Evolutionary conservation across 1,284 basidiomycete genomes (phyloP), one percentile per base, ranked within the genome.

Genomic region (Agaricales sp.): DNA sequence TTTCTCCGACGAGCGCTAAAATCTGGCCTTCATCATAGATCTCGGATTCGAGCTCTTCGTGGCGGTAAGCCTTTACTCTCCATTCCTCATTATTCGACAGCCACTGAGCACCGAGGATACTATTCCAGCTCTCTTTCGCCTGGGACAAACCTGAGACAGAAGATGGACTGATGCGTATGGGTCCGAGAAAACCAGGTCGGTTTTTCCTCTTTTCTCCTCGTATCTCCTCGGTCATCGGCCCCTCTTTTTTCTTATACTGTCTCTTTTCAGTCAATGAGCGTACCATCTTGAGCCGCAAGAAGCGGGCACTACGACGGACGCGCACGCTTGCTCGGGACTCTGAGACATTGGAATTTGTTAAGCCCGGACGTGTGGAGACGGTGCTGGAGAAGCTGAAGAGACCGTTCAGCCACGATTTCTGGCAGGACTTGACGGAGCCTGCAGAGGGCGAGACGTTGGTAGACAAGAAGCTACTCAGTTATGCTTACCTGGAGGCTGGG

Each of bases 21-120:
- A 54, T 22, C 43, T 14, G 50, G 30, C 50, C 47, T 44, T 46
- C 44, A 45, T 22, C 21, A 41, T 51, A 79, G 79, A 82, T 69
- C 77, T 82, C 54, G 80, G 80, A 3, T 84, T 82, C 54, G 81
- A 84, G 58, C 67, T 84, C 3, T 75, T 78, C 48, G 74, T 80
- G 46, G 81, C 79, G 46, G 77, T 79, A 61, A 54, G 75, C 63
- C 16, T 6, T 16, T 12, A 2, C 25, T 16, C 38, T 24, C 16
- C 45, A 19, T 16, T 22, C 20, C 22, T n/a, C 19, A 45, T 38
- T 43, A 12, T 25, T 45, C 21, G 37, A 6, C 11, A 30, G 26
- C 26, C 14, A 14, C 14, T 6, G 26, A 14, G 6, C 6, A 14
- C 26, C n/a, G 52, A 22, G 58, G 39, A 39, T 24, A 18, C 41